phyloP scores from a whole-genome alignment of 1,139 yeast species.

The Magnusiomyces clavatus region DNA sequence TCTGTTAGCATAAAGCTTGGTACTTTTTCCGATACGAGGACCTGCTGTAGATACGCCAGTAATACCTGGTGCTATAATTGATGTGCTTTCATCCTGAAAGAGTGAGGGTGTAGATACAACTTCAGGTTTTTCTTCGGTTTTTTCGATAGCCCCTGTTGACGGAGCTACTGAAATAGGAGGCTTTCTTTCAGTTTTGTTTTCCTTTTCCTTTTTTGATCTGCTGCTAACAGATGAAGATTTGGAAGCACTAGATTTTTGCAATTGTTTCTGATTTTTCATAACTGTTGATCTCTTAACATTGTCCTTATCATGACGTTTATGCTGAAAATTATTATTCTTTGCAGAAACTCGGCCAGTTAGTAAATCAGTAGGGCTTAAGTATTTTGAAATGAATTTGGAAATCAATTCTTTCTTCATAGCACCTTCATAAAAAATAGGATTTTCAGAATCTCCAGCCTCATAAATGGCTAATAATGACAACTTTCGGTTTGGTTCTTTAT shows the following conservation, averaged over 20 bases:
- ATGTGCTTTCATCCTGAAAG: no score
- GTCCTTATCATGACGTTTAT: background rate
- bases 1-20: background rate
- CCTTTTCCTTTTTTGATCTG: no score
- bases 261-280: background rate
- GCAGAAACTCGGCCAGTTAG: background rate
- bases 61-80: background rate
- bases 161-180: no score
- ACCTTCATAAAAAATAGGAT: conserved; percentile 27
- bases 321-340: background rate
- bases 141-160: background rate
- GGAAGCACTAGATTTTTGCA: no score
- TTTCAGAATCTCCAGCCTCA: conserved; percentile 20
- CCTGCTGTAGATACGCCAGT: background rate
- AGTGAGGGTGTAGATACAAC: no score
- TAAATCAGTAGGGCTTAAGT: conserved; percentile 12
- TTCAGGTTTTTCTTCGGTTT: background rate
- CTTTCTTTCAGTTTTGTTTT: no score
- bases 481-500: background rate
- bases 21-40: background rate
- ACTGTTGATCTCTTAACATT: background rate
- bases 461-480: conserved; percentile 22
- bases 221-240: no score
- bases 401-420: conserved; percentile 28
- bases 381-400: conserved; percentile 25